Percentiles rank a stretch among this genome's conserved stretches.
phyloP scores from a whole-genome alignment of 495 filamentous ascomycete genomes.

The Pseudomonodictys pantanalensis region DNA sequence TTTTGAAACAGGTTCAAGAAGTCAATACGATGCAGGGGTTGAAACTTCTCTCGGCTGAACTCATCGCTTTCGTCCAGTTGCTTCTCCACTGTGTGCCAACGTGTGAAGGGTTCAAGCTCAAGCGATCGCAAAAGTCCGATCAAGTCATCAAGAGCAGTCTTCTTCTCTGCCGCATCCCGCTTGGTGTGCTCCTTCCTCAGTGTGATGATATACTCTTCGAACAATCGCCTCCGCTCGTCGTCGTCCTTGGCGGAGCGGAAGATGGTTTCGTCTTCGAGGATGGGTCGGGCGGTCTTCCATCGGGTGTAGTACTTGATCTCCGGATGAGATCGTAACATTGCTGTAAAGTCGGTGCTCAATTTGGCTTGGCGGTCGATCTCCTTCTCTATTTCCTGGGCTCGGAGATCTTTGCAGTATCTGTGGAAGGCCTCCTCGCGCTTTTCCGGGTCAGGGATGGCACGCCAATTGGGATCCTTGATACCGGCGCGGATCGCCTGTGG shows the following conservation, averaged over 20 bases:
- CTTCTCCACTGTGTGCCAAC: conserved; percentile 87
- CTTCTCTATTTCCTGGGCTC: conserved; percentile 89
- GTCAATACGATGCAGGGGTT: conserved; percentile 80
- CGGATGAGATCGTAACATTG: conserved; percentile 93
- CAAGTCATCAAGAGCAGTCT: conserved; percentile 83
- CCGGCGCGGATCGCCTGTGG: conserved; percentile 81
- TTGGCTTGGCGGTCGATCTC: conserved; percentile 93
- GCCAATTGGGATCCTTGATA: conserved; percentile 93
- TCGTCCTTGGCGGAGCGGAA: conserved; percentile 90
- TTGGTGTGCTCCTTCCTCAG: conserved; percentile 76
- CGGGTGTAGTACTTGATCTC: conserved; percentile 98
- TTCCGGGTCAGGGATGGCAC: conserved; percentile 88
- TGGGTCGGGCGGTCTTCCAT: conserved; percentile 93
- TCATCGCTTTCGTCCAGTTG: conserved; percentile 74
- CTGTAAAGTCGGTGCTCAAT: conserved; percentile 88
- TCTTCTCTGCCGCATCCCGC: conserved; percentile 65
- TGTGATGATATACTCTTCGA: conserved; percentile 87
- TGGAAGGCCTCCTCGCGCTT: conserved; percentile 91
- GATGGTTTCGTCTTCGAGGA: conserved; percentile 92
- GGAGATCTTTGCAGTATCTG: conserved; percentile 89
- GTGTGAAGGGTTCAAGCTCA: conserved; percentile 86
- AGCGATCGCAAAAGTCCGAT: conserved; percentile 77
- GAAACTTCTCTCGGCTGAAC: conserved; percentile 85
- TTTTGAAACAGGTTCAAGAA: conserved; percentile 90
- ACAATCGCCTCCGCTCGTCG: conserved; percentile 83